phyloP scores from a whole-genome alignment of 441 rosid species.

The Geranium incanum region DNA sequence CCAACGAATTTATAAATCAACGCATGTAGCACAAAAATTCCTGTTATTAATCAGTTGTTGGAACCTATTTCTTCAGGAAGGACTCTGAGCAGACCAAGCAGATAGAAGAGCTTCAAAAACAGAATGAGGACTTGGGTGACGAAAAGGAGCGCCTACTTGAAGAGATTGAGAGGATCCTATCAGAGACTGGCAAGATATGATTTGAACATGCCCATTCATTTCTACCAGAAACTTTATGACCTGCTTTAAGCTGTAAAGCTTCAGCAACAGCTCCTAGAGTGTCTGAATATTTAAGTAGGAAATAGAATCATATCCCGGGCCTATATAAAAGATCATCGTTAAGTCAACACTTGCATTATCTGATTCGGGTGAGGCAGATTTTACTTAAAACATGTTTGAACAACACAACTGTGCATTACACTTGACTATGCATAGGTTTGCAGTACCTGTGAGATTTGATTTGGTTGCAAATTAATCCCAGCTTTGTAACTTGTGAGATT shows the following conservation, averaged over 20 bases:
- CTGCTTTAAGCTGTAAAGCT: neutral
- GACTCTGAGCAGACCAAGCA: conserved; percentile 73
- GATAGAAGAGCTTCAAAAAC: conserved; percentile 65
- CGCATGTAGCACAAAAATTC: neutral
- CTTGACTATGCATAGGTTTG: neutral
- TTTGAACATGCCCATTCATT: neutral
- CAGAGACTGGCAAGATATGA: conserved; percentile 33
- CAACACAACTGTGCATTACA: neutral
- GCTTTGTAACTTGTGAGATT: neutral
- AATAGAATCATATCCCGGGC: neutral
- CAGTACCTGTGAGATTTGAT: neutral
- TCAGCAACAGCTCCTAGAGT: neutral
- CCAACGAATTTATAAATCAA: too few relatives aligned
- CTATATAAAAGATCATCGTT: neutral
- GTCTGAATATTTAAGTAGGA: neutral
- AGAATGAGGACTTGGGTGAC: conserved; percentile 46
- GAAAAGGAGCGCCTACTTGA: conserved; percentile 67
- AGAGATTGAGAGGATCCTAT: conserved; percentile 53
- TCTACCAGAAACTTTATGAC: neutral
- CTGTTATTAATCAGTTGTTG: neutral
- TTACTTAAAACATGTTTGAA: neutral
- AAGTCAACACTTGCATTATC: neutral
- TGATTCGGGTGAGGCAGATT: neutral
- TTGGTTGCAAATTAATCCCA: conserved; percentile 1
- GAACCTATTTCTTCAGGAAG: conserved; percentile 38